Evolutionary conservation across 768 basidiomycete species (phyloP), one percentile per base, ranked within the genome.

Genomic region (Suillus hirtellus): DNA sequence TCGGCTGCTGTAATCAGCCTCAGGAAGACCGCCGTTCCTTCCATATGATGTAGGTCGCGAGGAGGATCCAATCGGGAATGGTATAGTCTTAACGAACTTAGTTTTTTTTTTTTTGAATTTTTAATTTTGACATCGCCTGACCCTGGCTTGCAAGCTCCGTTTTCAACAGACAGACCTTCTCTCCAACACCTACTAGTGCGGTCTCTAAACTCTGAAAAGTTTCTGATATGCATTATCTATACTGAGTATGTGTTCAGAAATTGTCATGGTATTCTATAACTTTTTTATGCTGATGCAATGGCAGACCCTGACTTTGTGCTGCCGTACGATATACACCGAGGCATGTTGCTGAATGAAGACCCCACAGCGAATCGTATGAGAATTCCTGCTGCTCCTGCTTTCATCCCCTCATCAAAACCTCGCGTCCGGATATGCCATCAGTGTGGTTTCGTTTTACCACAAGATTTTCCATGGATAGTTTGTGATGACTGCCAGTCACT

Each of bases 401-500:
- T 19, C 50, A 31, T 34, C 10, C 52, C 52, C 11, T 50, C 34
- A 11, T 19, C 60, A 21, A 47, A 62, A 17, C n/a, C 34, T 15
- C 34, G 46, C 21, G 46, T 31, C 21, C 38, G 47, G 11, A 58
- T 65, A 37, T 63, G 62, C 27, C 9, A 24, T 14, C 14, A 34
- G 15, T 58, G 55, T n/a, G 62, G 61, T 34, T 12, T 19, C 37
- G 35, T 49, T 35, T 47, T 62, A 9, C 34, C 56, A 34, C 38
- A 54, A n/a, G 44, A 46, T 19, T 24, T 47, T 49, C 43, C 34
- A 15, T 60, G 59, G 59, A 47, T 9, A 55, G 37, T 31, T 10
- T 62, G 60, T 55, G 24, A 61, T 15, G 52, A 64, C 43, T 54
- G 63, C 40, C 60, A 35, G 35, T 44, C n/a, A 34, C 17, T n/a